Evolutionary conservation across 2,329 filamentous ascomycete genomes (phyloP).

Genomic region (Cladosporium austrohemisphaericum): DNA sequence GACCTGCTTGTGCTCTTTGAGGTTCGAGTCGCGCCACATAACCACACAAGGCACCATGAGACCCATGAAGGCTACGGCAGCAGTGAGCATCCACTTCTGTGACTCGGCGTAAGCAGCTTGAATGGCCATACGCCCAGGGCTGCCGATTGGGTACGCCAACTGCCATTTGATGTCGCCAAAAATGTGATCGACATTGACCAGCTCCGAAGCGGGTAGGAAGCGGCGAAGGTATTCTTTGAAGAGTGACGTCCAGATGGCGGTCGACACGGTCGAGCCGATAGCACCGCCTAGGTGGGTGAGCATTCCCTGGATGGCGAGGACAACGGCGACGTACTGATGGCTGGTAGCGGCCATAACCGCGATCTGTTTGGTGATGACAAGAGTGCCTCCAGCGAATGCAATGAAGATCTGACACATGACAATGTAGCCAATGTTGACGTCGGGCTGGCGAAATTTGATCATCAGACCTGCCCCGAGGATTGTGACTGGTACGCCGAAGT

Average conservation of each 20-base stretch:
- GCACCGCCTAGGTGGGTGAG: slow-evolving; percentile 44
- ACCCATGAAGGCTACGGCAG: slow-evolving; percentile 31
- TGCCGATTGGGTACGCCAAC: slow-evolving; percentile 41
- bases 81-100: slow-evolving; percentile 43
- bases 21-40: slow-evolving; percentile 34
- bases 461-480: slow-evolving; percentile 31
- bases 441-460: slow-evolving; percentile 29
- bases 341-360: slow-evolving; percentile 53
- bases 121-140: slow-evolving; percentile 42
- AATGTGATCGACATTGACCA: slow-evolving; percentile 25
- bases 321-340: slow-evolving; percentile 26
- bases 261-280: slow-evolving; percentile 44
- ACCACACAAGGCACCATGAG: slow-evolving; percentile 28
- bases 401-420: slow-evolving; percentile 54
- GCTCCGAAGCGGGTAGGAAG: slow-evolving; percentile 27
- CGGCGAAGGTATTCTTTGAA: slow-evolving; percentile 22
- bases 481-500: slow-evolving; percentile 35
- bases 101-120: slow-evolving; percentile 46
- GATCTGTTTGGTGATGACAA: slow-evolving; percentile 58
- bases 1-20: slow-evolving; percentile 32
- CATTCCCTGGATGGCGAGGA: slow-evolving; percentile 24
- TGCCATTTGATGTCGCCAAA: slow-evolving; percentile 37
- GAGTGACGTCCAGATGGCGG: slow-evolving; percentile 26
- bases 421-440: slow-evolving; percentile 44
- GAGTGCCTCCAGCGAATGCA: slow-evolving; percentile 50